Evolutionary conservation across 768 basidiomycete genomes (phyloP).

Genomic region (Lentinula sp.): DNA sequence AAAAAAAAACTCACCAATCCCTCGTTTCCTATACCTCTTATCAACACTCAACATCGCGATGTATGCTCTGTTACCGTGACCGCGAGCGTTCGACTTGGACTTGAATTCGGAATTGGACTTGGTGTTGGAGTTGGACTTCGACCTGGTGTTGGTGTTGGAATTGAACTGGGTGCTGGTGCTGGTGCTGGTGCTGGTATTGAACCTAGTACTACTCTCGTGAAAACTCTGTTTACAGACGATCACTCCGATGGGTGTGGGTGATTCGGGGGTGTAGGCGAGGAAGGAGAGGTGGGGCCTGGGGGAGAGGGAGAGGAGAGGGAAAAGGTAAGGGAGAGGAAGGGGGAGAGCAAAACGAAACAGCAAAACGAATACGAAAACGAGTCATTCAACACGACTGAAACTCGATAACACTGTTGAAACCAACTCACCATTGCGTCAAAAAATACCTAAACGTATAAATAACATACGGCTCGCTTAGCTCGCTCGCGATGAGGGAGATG

Average conservation of each 20-base stretch:
- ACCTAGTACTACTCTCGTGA: slow-evolving; percentile 51
- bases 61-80: slow-evolving; percentile 69
- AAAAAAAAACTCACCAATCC: slow-evolving; percentile 66
- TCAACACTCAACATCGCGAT: slow-evolving; percentile 97
- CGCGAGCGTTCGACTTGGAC: no score
- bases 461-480: slow-evolving; percentile 94
- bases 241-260: slow-evolving; percentile 70
- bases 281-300: background rate
- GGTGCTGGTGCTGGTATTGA: no score
- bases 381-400: background rate
- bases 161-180: no score
- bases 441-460: slow-evolving; percentile 98
- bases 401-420: background rate
- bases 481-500: slow-evolving; percentile 83
- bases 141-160: no score
- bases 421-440: slow-evolving; percentile 84
- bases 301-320: slow-evolving; percentile 56
- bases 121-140: no score
- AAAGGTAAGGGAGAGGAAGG: slow-evolving; percentile 23
- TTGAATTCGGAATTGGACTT: no score
- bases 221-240: slow-evolving; percentile 97
- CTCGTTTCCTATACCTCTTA: slow-evolving; percentile 79
- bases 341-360: no score
- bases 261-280: background rate
- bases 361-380: no score